Evolutionary conservation across 2,329 filamentous ascomycete species (phyloP).

Genomic region (Ascochyta rabiei): DNA sequence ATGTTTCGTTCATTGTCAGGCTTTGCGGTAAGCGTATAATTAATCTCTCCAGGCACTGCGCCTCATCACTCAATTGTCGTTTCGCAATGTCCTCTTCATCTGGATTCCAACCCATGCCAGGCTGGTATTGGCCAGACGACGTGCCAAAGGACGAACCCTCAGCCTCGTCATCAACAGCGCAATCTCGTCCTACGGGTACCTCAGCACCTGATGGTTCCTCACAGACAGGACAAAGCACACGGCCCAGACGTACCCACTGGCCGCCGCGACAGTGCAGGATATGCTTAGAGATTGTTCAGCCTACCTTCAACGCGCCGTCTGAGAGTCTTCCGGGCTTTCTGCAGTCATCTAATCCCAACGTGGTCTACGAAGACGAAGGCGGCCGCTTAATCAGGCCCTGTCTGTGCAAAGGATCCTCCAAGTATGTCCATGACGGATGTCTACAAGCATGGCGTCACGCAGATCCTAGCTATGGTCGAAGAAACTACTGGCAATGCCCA

Average conservation of each 20-base stretch:
- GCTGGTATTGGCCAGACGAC: constrained; percentile 57
- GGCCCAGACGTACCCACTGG: constrained; percentile 59
- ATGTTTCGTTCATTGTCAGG: constrained; percentile 20
- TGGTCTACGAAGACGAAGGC: constrained; percentile 76
- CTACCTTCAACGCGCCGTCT: constrained; percentile 63
- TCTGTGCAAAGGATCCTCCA: constrained; percentile 89
- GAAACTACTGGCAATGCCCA: constrained; percentile 85
- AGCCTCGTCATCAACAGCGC: constrained; percentile 23
- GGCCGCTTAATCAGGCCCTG: constrained; percentile 85
- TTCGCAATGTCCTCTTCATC: constrained; percentile 51
- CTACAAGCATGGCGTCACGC: constrained; percentile 81
- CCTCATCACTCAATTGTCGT: not conserved
- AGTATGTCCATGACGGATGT: constrained; percentile 93
- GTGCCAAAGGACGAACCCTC: constrained; percentile 43
- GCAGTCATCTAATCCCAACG: constrained; percentile 58
- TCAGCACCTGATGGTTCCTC: constrained; percentile 23
- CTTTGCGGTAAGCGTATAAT: constrained; percentile 31
- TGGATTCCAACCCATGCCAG: constrained; percentile 48
- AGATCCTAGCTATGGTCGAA: constrained; percentile 65
- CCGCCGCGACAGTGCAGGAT: constrained; percentile 83
- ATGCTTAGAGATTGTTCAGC: constrained; percentile 75
- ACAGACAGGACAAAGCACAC: constrained; percentile 19
- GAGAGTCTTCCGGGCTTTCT: constrained; percentile 63
- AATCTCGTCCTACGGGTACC: constrained; percentile 21
- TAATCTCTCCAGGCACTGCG: constrained; percentile 18